Conservation (phyloP, 345 rosid genomes). For the Corchorus capsularis region DNA sequence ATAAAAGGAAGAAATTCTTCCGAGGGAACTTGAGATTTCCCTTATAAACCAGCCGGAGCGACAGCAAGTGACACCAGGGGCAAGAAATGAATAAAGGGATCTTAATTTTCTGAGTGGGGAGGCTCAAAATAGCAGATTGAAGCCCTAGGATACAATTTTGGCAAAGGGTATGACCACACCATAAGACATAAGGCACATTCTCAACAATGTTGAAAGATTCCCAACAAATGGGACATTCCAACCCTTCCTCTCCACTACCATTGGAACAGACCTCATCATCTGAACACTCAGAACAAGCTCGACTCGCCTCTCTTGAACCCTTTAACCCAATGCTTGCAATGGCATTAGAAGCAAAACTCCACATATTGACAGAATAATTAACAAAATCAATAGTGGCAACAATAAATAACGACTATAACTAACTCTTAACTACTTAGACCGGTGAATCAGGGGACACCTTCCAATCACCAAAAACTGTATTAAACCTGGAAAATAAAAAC, state of each 20-base stretch:
- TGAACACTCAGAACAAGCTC: constrained; percentile 46
- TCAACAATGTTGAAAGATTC: constrained; percentile 76
- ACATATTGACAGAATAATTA: constrained; percentile 26
- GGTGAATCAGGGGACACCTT: not conserved
- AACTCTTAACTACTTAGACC: not conserved
- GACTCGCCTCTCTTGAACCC: constrained; percentile 28
- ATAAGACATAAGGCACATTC: constrained; percentile 67
- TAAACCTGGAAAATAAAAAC: not conserved
- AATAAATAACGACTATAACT: not conserved
- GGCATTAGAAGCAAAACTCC: constrained; percentile 44
- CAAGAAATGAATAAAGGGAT: constrained; percentile 60
- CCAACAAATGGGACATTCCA: constrained; percentile 72
- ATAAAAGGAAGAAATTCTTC: constrained; percentile 65
- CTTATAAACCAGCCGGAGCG: constrained; percentile 47
- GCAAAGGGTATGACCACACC: constrained; percentile 76
- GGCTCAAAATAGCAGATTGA: constrained; percentile 50
- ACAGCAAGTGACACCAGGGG: constrained; percentile 65
- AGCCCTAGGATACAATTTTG: constrained; percentile 65
- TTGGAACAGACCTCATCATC: constrained; percentile 49
- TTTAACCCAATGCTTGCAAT: constrained; percentile 37
- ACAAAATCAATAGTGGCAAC: not conserved
- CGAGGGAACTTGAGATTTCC: constrained; percentile 58
- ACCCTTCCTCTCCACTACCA: constrained; percentile 48
- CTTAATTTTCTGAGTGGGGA: constrained; percentile 44
- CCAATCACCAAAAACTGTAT: not conserved